Base-by-base conservation (phyloP, 2,329 filamentous ascomycete genomes). In the Ophiostoma tasmaniense region DNA sequence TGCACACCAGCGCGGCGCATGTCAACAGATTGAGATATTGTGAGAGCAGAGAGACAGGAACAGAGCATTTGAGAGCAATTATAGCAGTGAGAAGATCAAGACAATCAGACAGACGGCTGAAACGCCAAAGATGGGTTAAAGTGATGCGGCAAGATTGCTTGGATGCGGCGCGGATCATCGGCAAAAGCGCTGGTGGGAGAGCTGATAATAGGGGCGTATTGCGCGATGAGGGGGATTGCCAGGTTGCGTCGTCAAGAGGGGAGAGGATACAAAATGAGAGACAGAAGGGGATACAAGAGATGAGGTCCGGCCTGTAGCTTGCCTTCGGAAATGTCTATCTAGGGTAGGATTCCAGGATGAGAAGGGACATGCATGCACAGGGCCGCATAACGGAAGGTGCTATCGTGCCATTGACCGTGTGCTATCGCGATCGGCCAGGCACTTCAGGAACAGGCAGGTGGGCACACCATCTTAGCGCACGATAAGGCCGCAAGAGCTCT, bases 381-480 rank as follows among this genome's bases (percentile, higher is more conserved):
- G 10, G 1, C 42, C 42, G 42, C 17, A 50, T 50, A 50, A 20
- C 42, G 50, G 50, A 55, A 55, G 50, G 50, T 55, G 42, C 42
- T 50, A 50, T 50, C 45, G 45, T 22, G 45, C 45, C 45, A 50
- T 50, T 20, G 45, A 50, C 45, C 11, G 22, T 22, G 50, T 55
- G 50, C 50, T 55, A 55, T 55, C 50, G 55, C 14, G 55, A 61
- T 61, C 55, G 55, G 25, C 55, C 25, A 61, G 55, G 55, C 55
- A 61, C 25, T 13, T 61, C 55, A 30, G 55, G 55, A 61, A 61
- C 55, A 61, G 55, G 55, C 55, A 61, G 55, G 55, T 61, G 55
- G 55, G 55, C 50, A 55, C 50, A 28, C 14, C 50, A 14, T 14
- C 13, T 61, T 61, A 61, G 55, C 55, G 55, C 55, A 28, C 55